Conservation (phyloP, 495 filamentous ascomycete species). For the Penicillium dipodomyicola region DNA sequence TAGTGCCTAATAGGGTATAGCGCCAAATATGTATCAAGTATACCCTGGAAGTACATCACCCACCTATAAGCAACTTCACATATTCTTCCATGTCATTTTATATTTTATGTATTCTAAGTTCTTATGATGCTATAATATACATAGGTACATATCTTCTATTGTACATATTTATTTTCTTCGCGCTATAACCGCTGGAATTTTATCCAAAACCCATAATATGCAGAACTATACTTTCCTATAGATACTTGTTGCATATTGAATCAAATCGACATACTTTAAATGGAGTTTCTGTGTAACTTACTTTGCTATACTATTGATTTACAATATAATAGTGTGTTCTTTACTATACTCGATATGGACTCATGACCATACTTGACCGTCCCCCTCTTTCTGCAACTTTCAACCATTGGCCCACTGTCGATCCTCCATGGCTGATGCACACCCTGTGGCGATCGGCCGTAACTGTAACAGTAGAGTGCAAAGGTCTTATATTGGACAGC, state of each 20-base stretch:
- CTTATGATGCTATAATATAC: neutral
- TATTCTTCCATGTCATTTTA: neutral
- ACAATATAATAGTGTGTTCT: neutral
- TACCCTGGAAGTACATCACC: neutral
- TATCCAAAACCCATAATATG: neutral
- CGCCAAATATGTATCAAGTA: neutral
- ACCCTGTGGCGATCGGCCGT: constrained; percentile 15
- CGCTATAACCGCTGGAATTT: constrained; percentile 11
- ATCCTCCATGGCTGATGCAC: constrained; percentile 16
- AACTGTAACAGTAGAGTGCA: constrained; percentile 4
- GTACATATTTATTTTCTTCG: neutral
- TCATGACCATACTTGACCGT: neutral
- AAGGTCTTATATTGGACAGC: neutral
- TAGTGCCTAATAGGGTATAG: constrained; percentile 4
- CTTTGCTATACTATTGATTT: neutral
- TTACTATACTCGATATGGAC: constrained; percentile 4
- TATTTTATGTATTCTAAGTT: neutral
- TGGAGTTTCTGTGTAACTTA: neutral
- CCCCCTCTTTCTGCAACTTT: neutral
- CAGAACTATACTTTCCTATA: neutral
- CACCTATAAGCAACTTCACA: neutral
- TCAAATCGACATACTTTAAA: neutral
- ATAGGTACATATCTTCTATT: neutral
- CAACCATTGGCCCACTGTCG: constrained; percentile 3
- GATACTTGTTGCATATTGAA: neutral